Evolutionary conservation across 768 basidiomycete genomes (phyloP), one percentile per base, ranked within the genome.

Genomic region (Macrolepiota albuminosa): DNA sequence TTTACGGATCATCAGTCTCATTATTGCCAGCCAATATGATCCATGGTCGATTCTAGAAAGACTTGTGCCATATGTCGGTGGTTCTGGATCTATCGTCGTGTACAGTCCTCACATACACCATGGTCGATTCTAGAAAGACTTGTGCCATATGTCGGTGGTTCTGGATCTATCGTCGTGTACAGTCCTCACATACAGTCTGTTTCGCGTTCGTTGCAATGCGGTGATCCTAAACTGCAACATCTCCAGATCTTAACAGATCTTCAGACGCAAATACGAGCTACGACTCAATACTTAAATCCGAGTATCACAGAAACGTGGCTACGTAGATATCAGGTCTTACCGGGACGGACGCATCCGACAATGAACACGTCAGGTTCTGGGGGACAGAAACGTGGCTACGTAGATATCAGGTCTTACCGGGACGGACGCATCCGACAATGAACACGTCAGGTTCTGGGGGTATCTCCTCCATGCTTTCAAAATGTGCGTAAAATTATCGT

Each of bases 341-440:
- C 97, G 26, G 96, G 97, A 26, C 82, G 97, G 39, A 96, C 93
- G 43, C 97, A 99, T 75, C 97, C 97, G 4, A 85, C 84, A 63
- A 98, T 99, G 97, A 87, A 80, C 58, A 91, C 86, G 60, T 88
- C 91, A 24, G 93, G 92, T 11, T 87, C 89, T 1, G 95, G 94
- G 14, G n/a, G n/a, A 89, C 91, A 3, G 96, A 98, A 72, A 79
- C 84, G 11, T 98, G 91, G 89, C 72, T 93, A 45, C 84, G 96
- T 33, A 83, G 84, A 63, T 99, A 98, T 75, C 96, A 98, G 71
- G 88, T 95, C 16, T 79, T 99, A n/a, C 97, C 97, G 26, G 96
- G 97, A 26, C 82, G 97, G 39, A 96, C 93, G 43, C 97, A 99
- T 75, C 97, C 97, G 4, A 85, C 84, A 63, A 98, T 99, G 97